A percentile compares a stretch with the other conserved stretches of the same genome.
These are phyloP conservation scores for Chytridiales sp. DNA, from an alignment of 371 early-diverging fungal genomes.

Conservation along the genomic window DNA sequence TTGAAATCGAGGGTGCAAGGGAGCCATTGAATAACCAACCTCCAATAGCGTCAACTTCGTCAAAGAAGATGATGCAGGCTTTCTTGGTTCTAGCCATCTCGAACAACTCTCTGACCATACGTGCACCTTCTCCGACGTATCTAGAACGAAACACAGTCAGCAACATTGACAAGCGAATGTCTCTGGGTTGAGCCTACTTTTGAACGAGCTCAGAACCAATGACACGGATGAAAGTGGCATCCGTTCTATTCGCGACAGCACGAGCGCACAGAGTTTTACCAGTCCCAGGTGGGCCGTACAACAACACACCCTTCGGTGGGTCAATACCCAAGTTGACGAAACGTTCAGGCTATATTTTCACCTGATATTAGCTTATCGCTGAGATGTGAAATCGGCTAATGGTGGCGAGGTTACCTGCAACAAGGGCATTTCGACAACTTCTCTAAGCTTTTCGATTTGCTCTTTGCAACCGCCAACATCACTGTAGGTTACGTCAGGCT, in stretches of 20 bases:
- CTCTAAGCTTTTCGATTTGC: constrained; percentile 99
- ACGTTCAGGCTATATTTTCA: constrained; percentile 71
- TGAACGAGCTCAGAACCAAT: constrained; percentile 99
- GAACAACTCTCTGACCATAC: constrained; percentile 99
- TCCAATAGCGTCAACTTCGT: constrained; percentile 99
- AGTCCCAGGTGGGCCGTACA: constrained; percentile 99
- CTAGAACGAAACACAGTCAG: constrained; percentile 26
- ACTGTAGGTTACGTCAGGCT: constrained; percentile 98
- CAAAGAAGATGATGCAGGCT: constrained; percentile 99
- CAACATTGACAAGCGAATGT: too few relatives aligned
- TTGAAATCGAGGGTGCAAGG: neutral
- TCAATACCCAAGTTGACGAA: constrained; percentile 95
- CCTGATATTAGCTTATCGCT: neutral
- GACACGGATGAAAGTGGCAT: constrained; percentile 99
- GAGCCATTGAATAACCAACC: constrained; percentile 46
- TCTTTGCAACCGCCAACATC: constrained; percentile 99
- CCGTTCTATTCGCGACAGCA: constrained; percentile 99
- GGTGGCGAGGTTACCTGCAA: constrained; percentile 62
- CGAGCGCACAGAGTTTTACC: constrained; percentile 99
- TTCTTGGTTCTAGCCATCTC: constrained; percentile 99
- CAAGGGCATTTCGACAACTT: constrained; percentile 99
- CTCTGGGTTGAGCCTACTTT: constrained; percentile 61
- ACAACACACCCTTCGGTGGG: constrained; percentile 97
- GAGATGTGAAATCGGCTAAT: neutral
- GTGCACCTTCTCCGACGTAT: constrained; percentile 99